These are phyloP conservation scores for Parietaria judaica DNA, from an alignment of 306 rosid species.

Conservation along the genomic window DNA sequence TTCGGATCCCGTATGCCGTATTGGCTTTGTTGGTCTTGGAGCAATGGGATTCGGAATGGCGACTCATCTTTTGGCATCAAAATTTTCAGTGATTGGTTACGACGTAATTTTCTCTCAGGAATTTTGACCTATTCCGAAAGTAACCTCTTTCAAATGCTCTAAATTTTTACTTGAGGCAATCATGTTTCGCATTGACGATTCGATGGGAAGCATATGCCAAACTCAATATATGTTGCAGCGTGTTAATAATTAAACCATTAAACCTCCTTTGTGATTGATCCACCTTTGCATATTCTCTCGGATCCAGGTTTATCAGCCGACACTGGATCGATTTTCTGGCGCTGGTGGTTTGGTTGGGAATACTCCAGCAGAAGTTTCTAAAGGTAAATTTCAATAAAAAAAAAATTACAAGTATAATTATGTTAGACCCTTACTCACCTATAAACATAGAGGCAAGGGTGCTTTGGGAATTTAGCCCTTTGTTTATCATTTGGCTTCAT, in stretches of 20 bases:
- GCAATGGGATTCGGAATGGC: constrained; percentile 99
- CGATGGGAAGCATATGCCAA: not conserved
- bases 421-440: not conserved
- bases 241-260: constrained; percentile 1
- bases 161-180: constrained; percentile 9
- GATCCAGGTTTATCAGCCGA: constrained; percentile 74
- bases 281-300: constrained; percentile 11
- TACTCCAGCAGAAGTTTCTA: constrained; percentile 79
- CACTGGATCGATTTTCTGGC: constrained; percentile 48
- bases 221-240: not conserved
- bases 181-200: constrained; percentile 6
- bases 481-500: too few relatives aligned
- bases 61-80: constrained; percentile 65
- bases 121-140: constrained; percentile 7
- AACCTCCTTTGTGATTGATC: constrained; percentile 11
- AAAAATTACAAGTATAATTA: not conserved
- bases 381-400: constrained; percentile 44
- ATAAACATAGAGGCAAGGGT: too few relatives aligned
- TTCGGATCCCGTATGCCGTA: constrained; percentile 39
- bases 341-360: constrained; percentile 81
- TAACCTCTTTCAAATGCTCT: constrained; percentile 2
- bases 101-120: constrained; percentile 57
- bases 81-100: constrained; percentile 65
- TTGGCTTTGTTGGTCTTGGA: constrained; percentile 97
- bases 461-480: too few relatives aligned